Percentiles rank a stretch among this genome's conserved stretches.
Evolutionary conservation across 208 protist species (phyloP).

Genomic region (Phytomonas francai): DNA sequence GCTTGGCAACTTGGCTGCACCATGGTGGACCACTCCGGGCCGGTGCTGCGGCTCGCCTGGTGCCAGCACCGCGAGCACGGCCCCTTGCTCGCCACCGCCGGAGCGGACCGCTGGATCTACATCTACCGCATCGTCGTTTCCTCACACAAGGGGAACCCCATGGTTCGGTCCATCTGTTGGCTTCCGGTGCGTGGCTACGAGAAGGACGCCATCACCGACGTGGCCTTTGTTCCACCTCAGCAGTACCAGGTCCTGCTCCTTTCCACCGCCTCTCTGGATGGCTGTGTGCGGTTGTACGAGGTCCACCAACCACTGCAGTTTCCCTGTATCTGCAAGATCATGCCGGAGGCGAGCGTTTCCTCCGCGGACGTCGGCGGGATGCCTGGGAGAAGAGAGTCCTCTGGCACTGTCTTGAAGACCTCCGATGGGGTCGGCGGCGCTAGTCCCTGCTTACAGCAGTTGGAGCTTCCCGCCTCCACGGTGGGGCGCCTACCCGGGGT

Average conservation of each 20-base stretch:
- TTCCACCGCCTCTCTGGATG: conserved; percentile 82
- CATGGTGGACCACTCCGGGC: conserved; percentile 69
- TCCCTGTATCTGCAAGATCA: conserved; percentile 53
- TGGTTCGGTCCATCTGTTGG: conserved; percentile 44
- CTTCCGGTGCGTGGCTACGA: conserved; percentile 67
- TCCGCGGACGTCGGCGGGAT: conserved; percentile 16
- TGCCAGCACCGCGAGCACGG: conserved; percentile 77
- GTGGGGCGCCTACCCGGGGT: neutral
- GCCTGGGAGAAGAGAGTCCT: neutral
- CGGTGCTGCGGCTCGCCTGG: conserved; percentile 75
- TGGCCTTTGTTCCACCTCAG: conserved; percentile 79
- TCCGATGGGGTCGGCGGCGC: neutral
- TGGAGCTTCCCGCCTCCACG: neutral
- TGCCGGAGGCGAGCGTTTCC: conserved; percentile 31
- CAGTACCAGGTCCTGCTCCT: conserved; percentile 73
- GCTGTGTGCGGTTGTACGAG: conserved; percentile 82
- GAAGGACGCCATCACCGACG: conserved; percentile 85
- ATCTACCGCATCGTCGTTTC: conserved; percentile 73
- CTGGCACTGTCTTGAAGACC: neutral
- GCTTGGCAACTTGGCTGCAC: conserved; percentile 58
- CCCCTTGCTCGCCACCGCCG: conserved; percentile 69
- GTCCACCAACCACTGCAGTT: conserved; percentile 66
- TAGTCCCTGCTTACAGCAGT: neutral
- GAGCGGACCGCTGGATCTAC: conserved; percentile 81
- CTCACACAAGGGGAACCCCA: conserved; percentile 37